Conservation (phyloP, 2,329 filamentous ascomycete species). For the Neofusicoccum parvum region DNA sequence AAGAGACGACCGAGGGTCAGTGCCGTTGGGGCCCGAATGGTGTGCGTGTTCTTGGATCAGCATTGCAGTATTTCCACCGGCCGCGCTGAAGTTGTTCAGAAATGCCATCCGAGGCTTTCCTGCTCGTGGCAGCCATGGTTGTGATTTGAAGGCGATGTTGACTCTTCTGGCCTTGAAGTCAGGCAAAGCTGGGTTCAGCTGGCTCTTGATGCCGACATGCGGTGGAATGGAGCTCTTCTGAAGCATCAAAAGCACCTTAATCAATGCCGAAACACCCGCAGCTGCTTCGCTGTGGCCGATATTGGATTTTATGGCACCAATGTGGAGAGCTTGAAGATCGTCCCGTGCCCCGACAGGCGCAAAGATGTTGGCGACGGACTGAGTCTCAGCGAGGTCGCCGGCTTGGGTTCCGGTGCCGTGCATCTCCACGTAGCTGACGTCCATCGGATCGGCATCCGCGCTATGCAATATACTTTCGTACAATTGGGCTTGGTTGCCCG, state of each 20-base stretch:
- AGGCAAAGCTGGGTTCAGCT: conserved; percentile 64
- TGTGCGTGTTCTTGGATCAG: too few species aligned
- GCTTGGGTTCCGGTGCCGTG: conserved; percentile 36
- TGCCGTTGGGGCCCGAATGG: too few species aligned
- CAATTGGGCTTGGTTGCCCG: conserved; percentile 63
- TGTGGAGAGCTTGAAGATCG: conserved; percentile 26
- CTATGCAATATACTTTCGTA: conserved; percentile 28
- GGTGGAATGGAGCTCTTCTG: conserved; percentile 50
- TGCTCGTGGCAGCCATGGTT: conserved; percentile 32
- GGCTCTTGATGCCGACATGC: conserved; percentile 67
- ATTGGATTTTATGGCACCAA: conserved; percentile 38
- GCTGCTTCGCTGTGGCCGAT: conserved; percentile 41
- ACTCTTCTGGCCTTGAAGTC: conserved; percentile 62
- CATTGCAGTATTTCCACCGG: conserved; percentile 36
- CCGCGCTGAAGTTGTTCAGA: conserved; percentile 44
- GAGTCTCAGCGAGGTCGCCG: conserved; percentile 29
- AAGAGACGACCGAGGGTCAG: too few species aligned
- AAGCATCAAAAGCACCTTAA: conserved; percentile 41
- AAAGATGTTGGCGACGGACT: conserved; percentile 28
- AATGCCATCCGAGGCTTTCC: conserved; percentile 26
- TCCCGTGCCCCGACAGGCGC: conserved; percentile 25
- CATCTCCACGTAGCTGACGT: conserved; percentile 34
- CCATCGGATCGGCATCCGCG: conserved; percentile 39
- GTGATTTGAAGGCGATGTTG: conserved; percentile 59
- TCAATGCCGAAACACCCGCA: conserved; percentile 33